Base-by-base conservation (phyloP, 2,329 filamentous ascomycete species). In the Hymenoscyphus scutula region DNA sequence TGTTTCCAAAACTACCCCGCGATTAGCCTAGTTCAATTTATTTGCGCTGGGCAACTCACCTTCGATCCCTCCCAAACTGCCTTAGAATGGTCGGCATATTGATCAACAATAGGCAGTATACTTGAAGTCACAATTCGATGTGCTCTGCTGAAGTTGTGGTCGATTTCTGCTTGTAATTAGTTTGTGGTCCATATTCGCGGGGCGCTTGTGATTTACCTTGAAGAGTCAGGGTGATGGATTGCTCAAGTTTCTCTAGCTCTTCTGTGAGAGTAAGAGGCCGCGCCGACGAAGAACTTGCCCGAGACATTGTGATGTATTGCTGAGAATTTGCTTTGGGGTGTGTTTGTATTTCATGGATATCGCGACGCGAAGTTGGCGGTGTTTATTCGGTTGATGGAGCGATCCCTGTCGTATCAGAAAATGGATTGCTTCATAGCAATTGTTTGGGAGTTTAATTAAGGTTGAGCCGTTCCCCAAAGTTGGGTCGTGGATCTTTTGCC, bases 41-140 rank as follows among this genome's bases (percentile, higher is more conserved):
- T 45, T 27, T 37, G 17, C 25, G 53, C 29, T 17, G 13, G 15
- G 6, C 56, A 53, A 61, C 72, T 41, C 62, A 94, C 92, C 85
- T 96, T 97, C 60, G 94, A 96, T 25, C 93, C 92, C 71, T 98
- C 93, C 95, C 95, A 99, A 1, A 99, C 94, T 56, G 92, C 87
- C 66, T 89, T 89, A 1, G 95, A 98, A 74, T 98, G 90, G 68
- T 96, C 92, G 54, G 91, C 91, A 77, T 99, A 99, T 73, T 96
- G 89, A 75, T 98, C 94, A 23, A 99, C 92, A 1, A 97, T 84
- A 0, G 95, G 95, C 2, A 99, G 79, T 61, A 99, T 97, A 74
- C 88, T 96, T 1, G 90, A 89, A 0, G 95, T 98, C 45, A 99
- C 94, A 64, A 99, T 98, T 66, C 92, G 89, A 76, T 99, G 95